Evolutionary conservation across 257 asterid genomes (phyloP).

Genomic region (Solanum tarijense): DNA sequence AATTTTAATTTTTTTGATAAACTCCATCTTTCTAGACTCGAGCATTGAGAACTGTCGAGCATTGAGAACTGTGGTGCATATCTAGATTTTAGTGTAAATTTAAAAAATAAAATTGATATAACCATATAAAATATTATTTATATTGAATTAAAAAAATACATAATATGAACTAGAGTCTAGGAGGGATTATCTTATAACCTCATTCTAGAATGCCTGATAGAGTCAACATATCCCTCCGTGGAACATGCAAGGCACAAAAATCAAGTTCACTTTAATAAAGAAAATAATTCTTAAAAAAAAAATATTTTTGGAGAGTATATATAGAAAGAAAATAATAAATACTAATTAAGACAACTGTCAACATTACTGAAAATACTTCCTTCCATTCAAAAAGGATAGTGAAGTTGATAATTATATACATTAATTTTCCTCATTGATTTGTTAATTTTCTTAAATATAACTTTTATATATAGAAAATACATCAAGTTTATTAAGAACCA

Average conservation of each 20-base stretch:
- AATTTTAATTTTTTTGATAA: no score
- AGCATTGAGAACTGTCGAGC: no score
- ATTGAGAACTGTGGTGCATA: background rate
- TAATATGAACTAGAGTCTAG: background rate
- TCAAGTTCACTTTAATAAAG: background rate
- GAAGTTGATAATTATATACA: background rate
- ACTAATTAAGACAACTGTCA: background rate
- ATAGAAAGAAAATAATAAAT: no score
- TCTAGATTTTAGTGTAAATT: background rate
- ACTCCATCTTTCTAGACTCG: background rate
- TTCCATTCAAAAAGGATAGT: background rate
- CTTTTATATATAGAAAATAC: background rate
- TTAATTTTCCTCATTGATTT: no score
- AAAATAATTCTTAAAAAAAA: no score
- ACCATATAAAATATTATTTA: background rate
- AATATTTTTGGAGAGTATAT: no score
- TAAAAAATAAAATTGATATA: background rate
- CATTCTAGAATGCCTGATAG: background rate
- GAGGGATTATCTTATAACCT: background rate
- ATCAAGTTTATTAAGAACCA: background rate
- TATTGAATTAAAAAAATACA: background rate
- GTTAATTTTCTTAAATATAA: no score
- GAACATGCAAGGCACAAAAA: background rate
- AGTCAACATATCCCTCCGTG: background rate
- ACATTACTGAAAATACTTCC: background rate